Evolutionary conservation across 306 rosid species (phyloP), one percentile per base, ranked within the genome.

Genomic region (Trifolium pratense): DNA sequence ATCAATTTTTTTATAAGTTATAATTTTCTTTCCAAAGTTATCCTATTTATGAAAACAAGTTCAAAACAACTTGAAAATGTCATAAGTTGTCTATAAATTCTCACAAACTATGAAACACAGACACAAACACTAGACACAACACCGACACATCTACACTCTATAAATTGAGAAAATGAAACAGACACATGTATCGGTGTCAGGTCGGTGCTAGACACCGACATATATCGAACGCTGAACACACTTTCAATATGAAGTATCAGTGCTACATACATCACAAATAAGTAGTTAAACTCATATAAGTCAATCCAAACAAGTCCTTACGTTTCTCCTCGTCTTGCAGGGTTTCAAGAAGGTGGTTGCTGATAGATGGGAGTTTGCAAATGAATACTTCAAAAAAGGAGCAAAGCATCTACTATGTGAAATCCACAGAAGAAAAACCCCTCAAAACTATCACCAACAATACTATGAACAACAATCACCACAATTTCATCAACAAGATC

Each of bases 281-380:
- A 0, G 13, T 13, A 13, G 6, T 12, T 43, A 43, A 43, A 11
- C n/a, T 43, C 49, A 43, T 13, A 43, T 43, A 13, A 43, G 5
- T 13, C 16, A 4, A 43, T 43, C 49, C 6, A 52, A 8, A 52
- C 29, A 20, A 9, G 2, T 26, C 10, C 59, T 20, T 53, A 20
- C 2, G 0, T 0, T 56, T 12, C 62, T 48, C 20, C 20, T 56
- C 9, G 23, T 53, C 0, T 64, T 70, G 49, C 77, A 90, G 97
- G 97, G 97, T 10, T 91, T 91, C 85, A 91, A 88, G 80, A 91
- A 91, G 78, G 81, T 85, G 25, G 97, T 86, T 12, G 86, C 97
- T 43, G 94, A 91, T 61, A 84, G 97, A 62, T 91, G 97, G 97
- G 97, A 91, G 64, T 91, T 91, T 59, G 87, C 94, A 60, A 91